Evolutionary conservation across 805 yeast species (phyloP).

Genomic region (Kluyveromyces siamensis): DNA sequence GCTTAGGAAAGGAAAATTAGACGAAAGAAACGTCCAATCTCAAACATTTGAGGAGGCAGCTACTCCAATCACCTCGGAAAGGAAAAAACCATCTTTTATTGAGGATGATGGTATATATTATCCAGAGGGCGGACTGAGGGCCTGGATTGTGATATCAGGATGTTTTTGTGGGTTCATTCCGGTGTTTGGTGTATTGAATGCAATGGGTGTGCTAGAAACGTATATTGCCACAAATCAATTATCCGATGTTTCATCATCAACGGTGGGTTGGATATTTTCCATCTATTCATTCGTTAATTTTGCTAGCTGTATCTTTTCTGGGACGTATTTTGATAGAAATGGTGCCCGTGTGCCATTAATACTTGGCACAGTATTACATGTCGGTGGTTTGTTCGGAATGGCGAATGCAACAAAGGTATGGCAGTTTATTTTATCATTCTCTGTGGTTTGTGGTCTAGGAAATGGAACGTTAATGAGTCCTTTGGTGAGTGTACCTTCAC

Average conservation of each 20-base stretch:
- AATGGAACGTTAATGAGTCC: conserved; percentile 51
- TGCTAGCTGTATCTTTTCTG: conserved; percentile 42
- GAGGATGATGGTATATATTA: conserved; percentile 24
- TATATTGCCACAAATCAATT: conserved; percentile 50
- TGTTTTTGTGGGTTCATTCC: conserved; percentile 47
- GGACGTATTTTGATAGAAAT: conserved; percentile 47
- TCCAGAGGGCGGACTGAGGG: conserved; percentile 55
- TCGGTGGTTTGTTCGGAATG: conserved; percentile 42
- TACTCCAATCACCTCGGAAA: conserved; percentile 3
- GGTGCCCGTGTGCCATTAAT: conserved; percentile 39
- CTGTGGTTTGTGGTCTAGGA: conserved; percentile 47
- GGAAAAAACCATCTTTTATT: conserved; percentile 11
- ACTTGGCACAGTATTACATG: conserved; percentile 34
- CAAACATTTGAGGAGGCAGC: conserved; percentile 3
- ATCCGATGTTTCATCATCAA: conserved; percentile 34
- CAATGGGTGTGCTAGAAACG: conserved; percentile 55
- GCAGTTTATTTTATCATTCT: conserved; percentile 53
- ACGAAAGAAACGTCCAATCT: not conserved
- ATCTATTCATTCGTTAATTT: conserved; percentile 42
- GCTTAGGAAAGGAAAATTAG: conserved; percentile 2
- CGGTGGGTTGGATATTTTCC: conserved; percentile 60
- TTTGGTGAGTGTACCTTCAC: conserved; percentile 48
- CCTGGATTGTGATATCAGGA: conserved; percentile 50
- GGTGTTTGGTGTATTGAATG: conserved; percentile 47
- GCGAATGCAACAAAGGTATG: conserved; percentile 43